phyloP scores from a whole-genome alignment of 2,329 filamentous ascomycete genomes.

The Epichloe sibirici region DNA sequence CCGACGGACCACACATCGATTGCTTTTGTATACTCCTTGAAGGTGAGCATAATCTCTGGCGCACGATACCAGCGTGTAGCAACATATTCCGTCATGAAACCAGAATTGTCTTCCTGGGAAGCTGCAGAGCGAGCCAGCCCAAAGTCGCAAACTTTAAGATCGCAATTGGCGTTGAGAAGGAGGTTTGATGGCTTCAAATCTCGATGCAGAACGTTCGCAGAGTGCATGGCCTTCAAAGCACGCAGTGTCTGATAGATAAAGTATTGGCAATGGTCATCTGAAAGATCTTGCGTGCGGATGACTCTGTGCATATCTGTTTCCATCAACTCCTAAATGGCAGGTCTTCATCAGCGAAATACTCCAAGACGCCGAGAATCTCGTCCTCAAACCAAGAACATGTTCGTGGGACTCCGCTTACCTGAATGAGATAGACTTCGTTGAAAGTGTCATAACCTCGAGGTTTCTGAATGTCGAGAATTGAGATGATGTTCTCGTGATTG shows the following conservation, averaged over 20 bases:
- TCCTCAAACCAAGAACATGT: neutral
- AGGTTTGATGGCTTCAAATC: constrained; percentile 97
- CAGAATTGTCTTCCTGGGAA: constrained; percentile 98
- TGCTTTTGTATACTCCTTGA: constrained; percentile 99
- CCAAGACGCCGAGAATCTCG: too few relatives aligned
- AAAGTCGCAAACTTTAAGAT: constrained; percentile 98
- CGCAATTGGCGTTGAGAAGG: constrained; percentile 94
- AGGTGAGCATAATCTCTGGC: constrained; percentile 99
- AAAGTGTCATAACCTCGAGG: constrained; percentile 92
- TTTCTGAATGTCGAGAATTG: constrained; percentile 97
- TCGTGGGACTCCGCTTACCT: constrained; percentile 45
- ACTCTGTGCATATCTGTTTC: constrained; percentile 99
- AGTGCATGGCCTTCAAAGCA: constrained; percentile 98
- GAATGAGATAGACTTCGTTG: constrained; percentile 96
- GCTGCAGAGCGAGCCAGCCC: constrained; percentile 90
- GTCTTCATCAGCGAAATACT: neutral
- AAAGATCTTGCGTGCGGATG: constrained; percentile 95
- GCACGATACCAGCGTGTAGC: constrained; percentile 98
- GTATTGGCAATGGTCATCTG: constrained; percentile 98
- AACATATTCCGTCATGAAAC: constrained; percentile 99
- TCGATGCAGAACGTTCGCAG: constrained; percentile 91
- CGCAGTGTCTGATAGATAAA: constrained; percentile 99
- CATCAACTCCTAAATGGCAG: constrained; percentile 68
- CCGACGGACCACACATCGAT: constrained; percentile 99
- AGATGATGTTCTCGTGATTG: constrained; percentile 99